phyloP scores from a whole-genome alignment of 345 rosid species.

The Salix arbutifolia region DNA sequence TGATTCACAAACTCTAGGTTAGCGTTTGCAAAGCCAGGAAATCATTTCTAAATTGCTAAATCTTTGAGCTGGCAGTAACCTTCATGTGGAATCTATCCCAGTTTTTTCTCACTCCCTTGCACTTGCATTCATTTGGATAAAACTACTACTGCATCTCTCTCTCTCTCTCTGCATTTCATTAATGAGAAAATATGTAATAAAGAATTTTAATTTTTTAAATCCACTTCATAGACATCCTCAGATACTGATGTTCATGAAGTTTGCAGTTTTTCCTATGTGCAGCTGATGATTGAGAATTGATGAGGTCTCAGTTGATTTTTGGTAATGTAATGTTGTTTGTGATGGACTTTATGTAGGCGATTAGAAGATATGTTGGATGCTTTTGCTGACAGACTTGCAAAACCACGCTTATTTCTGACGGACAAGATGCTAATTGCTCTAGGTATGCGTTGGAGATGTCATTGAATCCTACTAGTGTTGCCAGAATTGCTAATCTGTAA shows the following conservation, averaged over 20 bases:
- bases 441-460: slow-evolving; percentile 32
- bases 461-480: background rate
- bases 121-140: background rate
- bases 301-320: background rate
- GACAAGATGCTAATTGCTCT: slow-evolving; percentile 93
- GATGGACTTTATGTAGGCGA: slow-evolving; percentile 46
- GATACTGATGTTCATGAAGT: background rate
- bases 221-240: too few relatives aligned
- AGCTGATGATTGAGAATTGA: background rate
- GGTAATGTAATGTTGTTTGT: slow-evolving; percentile 7
- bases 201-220: background rate
- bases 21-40: background rate
- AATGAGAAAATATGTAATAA: background rate
- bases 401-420: slow-evolving; percentile 75
- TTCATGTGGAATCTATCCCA: background rate
- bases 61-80: background rate
- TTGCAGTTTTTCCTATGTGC: background rate
- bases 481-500: background rate
- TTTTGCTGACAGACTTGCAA: slow-evolving; percentile 86
- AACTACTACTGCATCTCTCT: background rate
- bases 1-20: background rate
- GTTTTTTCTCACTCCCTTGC: background rate
- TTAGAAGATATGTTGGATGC: slow-evolving; percentile 84
- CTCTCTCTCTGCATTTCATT: background rate
- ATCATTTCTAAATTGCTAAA: background rate